phyloP scores from a whole-genome alignment of 2,329 filamentous ascomycete species.

The Paracoccidioides lutzii region DNA sequence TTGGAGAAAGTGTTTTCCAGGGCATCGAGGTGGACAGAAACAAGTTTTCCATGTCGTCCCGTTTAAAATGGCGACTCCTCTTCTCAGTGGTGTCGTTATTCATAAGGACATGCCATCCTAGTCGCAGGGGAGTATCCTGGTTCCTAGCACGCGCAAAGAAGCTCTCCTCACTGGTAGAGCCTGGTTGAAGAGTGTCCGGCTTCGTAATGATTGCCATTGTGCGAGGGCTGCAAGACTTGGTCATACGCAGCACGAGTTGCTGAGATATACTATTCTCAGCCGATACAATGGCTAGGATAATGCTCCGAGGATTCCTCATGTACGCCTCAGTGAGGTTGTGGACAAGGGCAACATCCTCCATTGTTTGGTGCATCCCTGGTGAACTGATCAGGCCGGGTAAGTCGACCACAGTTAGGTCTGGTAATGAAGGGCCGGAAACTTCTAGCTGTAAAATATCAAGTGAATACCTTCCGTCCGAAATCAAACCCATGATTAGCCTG shows the following conservation, averaged over 20 bases:
- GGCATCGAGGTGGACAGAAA: conserved; percentile 22
- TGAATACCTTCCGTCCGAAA: conserved; percentile 13
- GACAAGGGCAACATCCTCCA: conserved; percentile 42
- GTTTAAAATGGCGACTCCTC: conserved; percentile 13
- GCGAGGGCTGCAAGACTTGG: conserved; percentile 21
- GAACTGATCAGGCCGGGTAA: conserved; percentile 47
- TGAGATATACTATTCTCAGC: conserved; percentile 32
- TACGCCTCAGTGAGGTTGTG: conserved; percentile 33
- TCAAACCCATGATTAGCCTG: conserved; percentile 14
- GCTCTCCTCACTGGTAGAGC: conserved; percentile 24
- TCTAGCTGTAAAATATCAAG: conserved; percentile 46
- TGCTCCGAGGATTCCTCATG: conserved; percentile 30
- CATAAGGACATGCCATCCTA: conserved; percentile 40
- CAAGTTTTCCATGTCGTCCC: conserved; percentile 21
- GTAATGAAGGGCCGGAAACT: conserved; percentile 46
- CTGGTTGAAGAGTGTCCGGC: conserved; percentile 26
- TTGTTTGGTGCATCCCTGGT: conserved; percentile 41
- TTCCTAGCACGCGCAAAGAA: conserved; percentile 30
- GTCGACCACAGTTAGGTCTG: conserved; percentile 49
- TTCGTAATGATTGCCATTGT: conserved; percentile 39
- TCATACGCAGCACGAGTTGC: conserved; percentile 29
- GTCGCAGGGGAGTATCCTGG: conserved; percentile 27
- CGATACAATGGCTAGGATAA: conserved; percentile 36
- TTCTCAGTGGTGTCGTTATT: conserved; percentile 32
- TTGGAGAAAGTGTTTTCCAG: conserved; percentile 17